Evolutionary conservation across 352 stramenopile species (phyloP), one percentile per base, ranked within the genome.

Genomic region (Phytopythium aichiense): DNA sequence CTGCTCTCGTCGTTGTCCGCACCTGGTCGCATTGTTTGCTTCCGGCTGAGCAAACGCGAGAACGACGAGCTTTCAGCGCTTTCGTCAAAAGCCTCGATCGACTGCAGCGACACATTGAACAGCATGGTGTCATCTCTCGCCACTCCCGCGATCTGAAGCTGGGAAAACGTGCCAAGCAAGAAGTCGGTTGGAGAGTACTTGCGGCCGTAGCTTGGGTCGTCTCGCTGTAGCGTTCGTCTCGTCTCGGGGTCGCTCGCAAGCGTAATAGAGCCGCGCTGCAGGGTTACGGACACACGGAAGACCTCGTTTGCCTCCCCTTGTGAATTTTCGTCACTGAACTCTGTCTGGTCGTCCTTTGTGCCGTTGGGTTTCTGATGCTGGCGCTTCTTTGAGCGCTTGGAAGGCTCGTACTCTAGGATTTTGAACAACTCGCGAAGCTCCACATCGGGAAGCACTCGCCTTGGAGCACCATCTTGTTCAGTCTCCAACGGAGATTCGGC

Each of bases 361-460:
- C 60, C 66, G 65, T 61, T 78, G 64, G 75, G 69, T 30, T 82
- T 68, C 12, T 70, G 55, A 31, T 75, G 72, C 22, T 65, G 45
- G 7, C 69, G 68, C 49, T 81, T 83, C 54, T 91, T 92, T 4
- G 71, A 77, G 7, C 79, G 71, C 60, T 86, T 88, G 31, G 74
- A 79, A 40, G 87, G 84, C 18, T 92, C 85, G 61, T 88, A 90
- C 53, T 94, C 87, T 25, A 96, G 68, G 56, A 96, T 92, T 51
- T 92, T 90, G 58, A 91, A 96, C n/a, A 96, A 60, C 60, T 96
- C 85, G 18, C 83, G 77, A 43, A 92, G 73, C 42, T 96, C 87
- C 28, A 94, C 76, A 64, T 95, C 87, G 15, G 85, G 83, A 60
- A 94, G 78, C 23, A 78, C 76, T 4, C 78, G 73, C 45, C 77